These are phyloP conservation scores for Beta lomatogona DNA, from an alignment of 179 eudicot genomes.

Conservation along the genomic window DNA sequence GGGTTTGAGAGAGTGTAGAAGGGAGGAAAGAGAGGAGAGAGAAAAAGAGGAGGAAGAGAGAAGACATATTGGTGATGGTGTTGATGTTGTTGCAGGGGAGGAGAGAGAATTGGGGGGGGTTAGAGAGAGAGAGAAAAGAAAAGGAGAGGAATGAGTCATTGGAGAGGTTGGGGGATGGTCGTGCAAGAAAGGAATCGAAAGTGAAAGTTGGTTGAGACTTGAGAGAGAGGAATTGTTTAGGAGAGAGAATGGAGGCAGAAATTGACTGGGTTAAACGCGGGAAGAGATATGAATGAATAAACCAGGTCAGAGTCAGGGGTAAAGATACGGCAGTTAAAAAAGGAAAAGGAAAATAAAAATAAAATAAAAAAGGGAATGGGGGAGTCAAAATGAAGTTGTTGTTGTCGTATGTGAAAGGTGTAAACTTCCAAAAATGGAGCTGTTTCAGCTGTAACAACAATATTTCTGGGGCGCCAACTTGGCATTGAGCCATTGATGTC, in stretches of 20 bases:
- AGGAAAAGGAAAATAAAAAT: too few relatives aligned
- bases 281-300: not conserved
- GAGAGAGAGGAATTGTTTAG: not conserved
- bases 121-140: constrained; percentile 17
- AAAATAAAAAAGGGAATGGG: not conserved
- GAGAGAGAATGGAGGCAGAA: constrained; percentile 15
- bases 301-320: constrained; percentile 9
- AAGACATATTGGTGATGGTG: constrained; percentile 17
- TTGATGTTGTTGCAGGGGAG: not conserved
- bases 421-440: not conserved
- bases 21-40: constrained; percentile 27
- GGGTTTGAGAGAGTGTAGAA: constrained; percentile 43
- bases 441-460: constrained; percentile 7
- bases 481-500: too few relatives aligned
- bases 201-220: constrained; percentile 20
- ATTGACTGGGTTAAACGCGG: constrained; percentile 29
- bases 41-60: constrained; percentile 12
- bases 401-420: not conserved
- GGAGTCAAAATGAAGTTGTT: not conserved
- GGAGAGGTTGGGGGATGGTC: constrained; percentile 8
- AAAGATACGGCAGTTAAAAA: not conserved
- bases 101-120: constrained; percentile 7
- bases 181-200: constrained; percentile 10
- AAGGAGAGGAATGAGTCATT: constrained; percentile 31
- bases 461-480: too few relatives aligned